Conservation (phyloP, 768 basidiomycete genomes). For the Phlegmacium glaucopus region DNA sequence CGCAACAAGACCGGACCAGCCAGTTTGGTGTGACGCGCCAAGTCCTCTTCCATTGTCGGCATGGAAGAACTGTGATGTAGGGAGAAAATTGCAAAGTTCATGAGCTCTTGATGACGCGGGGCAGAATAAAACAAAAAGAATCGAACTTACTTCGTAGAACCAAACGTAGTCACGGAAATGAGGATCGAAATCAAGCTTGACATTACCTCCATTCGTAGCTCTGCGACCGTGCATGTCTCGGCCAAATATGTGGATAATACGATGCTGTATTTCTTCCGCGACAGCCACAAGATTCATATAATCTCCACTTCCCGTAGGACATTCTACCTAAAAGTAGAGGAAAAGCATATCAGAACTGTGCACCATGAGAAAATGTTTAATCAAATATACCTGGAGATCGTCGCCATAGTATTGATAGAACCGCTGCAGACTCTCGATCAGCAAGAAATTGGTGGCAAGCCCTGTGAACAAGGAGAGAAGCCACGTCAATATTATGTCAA, state of each 20-base stretch:
- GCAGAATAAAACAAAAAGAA: background rate
- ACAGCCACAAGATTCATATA: constrained; percentile 94
- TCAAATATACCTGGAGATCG: constrained; percentile 56
- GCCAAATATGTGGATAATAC: constrained; percentile 99
- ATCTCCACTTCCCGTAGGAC: constrained; percentile 95
- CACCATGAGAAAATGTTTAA: background rate
- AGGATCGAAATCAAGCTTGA: constrained; percentile 85
- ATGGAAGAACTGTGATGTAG: constrained; percentile 76
- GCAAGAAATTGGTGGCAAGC: constrained; percentile 94
- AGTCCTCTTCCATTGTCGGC: constrained; percentile 90
- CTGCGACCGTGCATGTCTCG: constrained; percentile 83
- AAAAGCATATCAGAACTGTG: background rate
- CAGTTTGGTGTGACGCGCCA: constrained; percentile 97
- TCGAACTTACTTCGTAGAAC: constrained; percentile 79
- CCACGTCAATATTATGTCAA: no score
- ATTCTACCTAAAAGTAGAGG: constrained; percentile 61
- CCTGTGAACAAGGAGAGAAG: constrained; percentile 38
- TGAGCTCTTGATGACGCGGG: background rate
- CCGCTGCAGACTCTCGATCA: constrained; percentile 94
- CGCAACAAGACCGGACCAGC: constrained; percentile 93
- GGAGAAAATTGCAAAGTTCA: background rate
- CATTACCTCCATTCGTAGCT: constrained; percentile 89
- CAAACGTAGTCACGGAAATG: constrained; percentile 96
- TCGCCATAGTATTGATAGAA: constrained; percentile 99
- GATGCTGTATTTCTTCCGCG: constrained; percentile 97